Evolutionary conservation across 306 rosid genomes (phyloP).

Genomic region (Leucaena leucocephala): DNA sequence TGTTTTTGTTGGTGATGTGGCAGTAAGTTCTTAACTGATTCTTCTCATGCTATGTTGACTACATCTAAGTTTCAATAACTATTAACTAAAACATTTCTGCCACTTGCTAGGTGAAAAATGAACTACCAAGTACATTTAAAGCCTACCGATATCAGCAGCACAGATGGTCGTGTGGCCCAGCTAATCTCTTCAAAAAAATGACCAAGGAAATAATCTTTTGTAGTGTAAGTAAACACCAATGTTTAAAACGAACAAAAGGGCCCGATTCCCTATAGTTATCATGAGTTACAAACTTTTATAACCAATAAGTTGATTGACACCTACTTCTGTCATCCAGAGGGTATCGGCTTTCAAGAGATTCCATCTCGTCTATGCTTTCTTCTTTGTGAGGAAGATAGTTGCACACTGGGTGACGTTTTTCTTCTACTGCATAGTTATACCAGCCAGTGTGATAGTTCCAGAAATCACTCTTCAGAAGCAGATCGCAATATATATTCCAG

Average conservation of each 20-base stretch:
- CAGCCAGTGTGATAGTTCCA: conserved; percentile 58
- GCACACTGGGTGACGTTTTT: conserved; percentile 66
- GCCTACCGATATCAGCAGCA: conserved; percentile 57
- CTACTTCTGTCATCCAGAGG: conserved; percentile 47
- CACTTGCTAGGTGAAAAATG: conserved; percentile 55
- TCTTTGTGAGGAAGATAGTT: conserved; percentile 59
- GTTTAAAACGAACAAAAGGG: conserved; percentile 17
- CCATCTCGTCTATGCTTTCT: conserved; percentile 58
- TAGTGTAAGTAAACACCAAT: conserved; percentile 39
- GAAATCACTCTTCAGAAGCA: conserved; percentile 51
- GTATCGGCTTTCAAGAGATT: conserved; percentile 54
- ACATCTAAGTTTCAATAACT: conserved; percentile 29
- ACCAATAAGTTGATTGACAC: conserved; percentile 29
- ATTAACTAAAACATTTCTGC: conserved; percentile 7
- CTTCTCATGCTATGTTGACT: conserved; percentile 7
- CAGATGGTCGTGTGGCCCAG: conserved; percentile 64
- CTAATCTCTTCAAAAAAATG: conserved; percentile 60
- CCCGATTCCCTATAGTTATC: conserved; percentile 17
- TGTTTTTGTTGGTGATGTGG: conserved; percentile 53
- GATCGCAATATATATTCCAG: conserved; percentile 58
- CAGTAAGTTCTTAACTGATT: conserved; percentile 40
- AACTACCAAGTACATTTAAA: conserved; percentile 58
- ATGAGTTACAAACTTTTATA: conserved; percentile 25
- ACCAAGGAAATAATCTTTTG: conserved; percentile 51
- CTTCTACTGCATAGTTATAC: conserved; percentile 67